These are phyloP conservation scores for Aphanoascus verrucosus DNA, from an alignment of 2,329 filamentous ascomycete species.

Conservation along the genomic window DNA sequence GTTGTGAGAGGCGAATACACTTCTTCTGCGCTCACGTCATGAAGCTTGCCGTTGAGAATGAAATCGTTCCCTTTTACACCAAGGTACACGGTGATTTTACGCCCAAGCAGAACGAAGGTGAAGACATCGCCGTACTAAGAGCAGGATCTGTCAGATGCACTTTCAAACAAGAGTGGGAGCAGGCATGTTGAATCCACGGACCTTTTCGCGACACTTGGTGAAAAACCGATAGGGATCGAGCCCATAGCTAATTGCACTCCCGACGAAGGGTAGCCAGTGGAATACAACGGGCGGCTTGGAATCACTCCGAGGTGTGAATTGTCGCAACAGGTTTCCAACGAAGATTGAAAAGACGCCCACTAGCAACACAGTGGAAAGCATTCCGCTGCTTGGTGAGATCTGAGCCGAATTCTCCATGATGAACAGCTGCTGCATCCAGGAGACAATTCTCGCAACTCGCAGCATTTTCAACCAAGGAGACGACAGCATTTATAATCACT, in stretches of 20 bases:
- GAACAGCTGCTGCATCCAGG: background rate
- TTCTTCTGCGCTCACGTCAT: conserved; percentile 83
- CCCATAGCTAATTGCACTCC: conserved; percentile 37
- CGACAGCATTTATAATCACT: background rate
- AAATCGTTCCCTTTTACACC: conserved; percentile 81
- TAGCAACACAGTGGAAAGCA: background rate
- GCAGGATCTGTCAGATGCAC: conserved; percentile 27
- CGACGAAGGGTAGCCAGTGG: conserved; percentile 57
- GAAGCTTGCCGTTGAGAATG: conserved; percentile 82
- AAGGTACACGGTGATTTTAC: conserved; percentile 76
- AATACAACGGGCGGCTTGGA: conserved; percentile 65
- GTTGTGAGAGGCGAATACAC: conserved; percentile 68
- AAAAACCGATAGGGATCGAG: conserved; percentile 71
- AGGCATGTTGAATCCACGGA: conserved; percentile 28
- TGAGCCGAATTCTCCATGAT: background rate
- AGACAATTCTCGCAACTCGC: background rate
- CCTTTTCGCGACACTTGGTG: conserved; percentile 59
- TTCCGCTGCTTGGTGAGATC: background rate
- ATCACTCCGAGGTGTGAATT: conserved; percentile 64
- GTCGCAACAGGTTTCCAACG: conserved; percentile 55
- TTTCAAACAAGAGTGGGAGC: conserved; percentile 14
- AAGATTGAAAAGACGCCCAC: background rate
- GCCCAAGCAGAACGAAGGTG: conserved; percentile 78
- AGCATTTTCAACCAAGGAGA: background rate
- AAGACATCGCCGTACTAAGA: conserved; percentile 75